Evolutionary conservation across 257 asterid species (phyloP).

Genomic region (Capsicum chinense): DNA sequence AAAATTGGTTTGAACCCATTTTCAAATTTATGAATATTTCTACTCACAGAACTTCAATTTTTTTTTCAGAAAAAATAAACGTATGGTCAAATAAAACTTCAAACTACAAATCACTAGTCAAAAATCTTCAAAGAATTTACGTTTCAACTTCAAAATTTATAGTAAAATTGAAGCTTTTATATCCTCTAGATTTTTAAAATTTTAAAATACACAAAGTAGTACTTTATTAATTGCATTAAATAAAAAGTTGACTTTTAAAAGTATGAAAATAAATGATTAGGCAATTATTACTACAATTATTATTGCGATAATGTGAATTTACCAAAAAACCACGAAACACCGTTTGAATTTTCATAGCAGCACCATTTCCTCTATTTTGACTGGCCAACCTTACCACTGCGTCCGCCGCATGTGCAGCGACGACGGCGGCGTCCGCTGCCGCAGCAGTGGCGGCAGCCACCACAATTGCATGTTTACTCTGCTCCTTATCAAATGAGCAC

Average conservation of each 20-base stretch:
- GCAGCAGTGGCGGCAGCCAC: conserved; percentile 59
- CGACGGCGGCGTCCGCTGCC: conserved; percentile 82
- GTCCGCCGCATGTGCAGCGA: conserved; percentile 83
- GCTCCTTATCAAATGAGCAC: conserved; percentile 65
- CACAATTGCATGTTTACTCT: conserved; percentile 85
- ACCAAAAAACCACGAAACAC: conserved; percentile 80
- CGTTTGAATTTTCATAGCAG: conserved; percentile 70
- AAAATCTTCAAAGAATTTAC: no score
- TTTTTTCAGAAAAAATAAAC: no score
- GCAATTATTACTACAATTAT: background rate
- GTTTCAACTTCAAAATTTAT: background rate
- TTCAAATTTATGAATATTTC: no score
- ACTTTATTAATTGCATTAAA: background rate
- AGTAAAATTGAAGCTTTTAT: background rate
- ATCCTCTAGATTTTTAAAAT: no score
- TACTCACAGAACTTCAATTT: no score
- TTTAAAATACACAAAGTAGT: background rate
- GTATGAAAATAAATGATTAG: background rate
- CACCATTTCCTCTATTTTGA: conserved; percentile 56
- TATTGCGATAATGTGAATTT: conserved; percentile 15
- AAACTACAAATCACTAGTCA: no score
- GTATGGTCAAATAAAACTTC: no score
- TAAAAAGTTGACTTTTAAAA: background rate
- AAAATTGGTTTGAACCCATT: no score
- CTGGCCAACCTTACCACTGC: conserved; percentile 77